Base-by-base conservation (phyloP, 2,329 filamentous ascomycete genomes). In the Claviceps pazoutovae region DNA sequence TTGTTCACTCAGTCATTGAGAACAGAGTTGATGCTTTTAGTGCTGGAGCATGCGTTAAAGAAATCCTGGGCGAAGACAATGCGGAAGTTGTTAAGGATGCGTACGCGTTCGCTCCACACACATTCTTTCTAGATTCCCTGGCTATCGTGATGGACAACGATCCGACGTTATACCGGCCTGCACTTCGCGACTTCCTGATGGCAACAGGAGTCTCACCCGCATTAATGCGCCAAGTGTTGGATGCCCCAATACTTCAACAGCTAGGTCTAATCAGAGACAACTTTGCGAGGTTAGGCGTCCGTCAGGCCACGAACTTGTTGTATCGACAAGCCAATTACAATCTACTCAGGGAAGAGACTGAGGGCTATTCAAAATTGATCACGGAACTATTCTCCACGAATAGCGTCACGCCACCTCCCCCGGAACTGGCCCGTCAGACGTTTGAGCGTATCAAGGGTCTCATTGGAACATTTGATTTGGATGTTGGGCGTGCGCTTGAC, bases 281-380 rank as follows among this genome's bases (percentile, higher is more conserved):
- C 5, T 98, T 97, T 65, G 74, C 79, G 53, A 84, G 84, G 58
- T 81, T 93, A 63, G 84, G 85, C 16, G 89, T 95, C 57, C 83
- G 91, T 51, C 89, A 94, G 62, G 86, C 90, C 48, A 98, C 93
- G 7, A 95, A 96, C 60, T 75, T 93, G 4, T 77, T 98, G 0
- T 98, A 98, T 66, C 84, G 90, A 54, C 93, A 97, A 68, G 88
- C 91, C 14, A 97, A 95, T 66, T 97, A 95, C 73, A 98, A 98
- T 61, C 72, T 98, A 7, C 73, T 98, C 19, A 83, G 93, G 45
- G 93, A 98, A 70, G 93, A 98, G 68, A 88, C 88, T 0, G 93
- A 98, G 68, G 93, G 94, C 42, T 98, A 95, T 64, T 90, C 93
- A 0, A 98, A 98, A 66, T 79, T 98, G 46, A 82, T 95, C 54